phyloP scores from a whole-genome alignment of 441 rosid genomes.

The Eruca vesicaria region DNA sequence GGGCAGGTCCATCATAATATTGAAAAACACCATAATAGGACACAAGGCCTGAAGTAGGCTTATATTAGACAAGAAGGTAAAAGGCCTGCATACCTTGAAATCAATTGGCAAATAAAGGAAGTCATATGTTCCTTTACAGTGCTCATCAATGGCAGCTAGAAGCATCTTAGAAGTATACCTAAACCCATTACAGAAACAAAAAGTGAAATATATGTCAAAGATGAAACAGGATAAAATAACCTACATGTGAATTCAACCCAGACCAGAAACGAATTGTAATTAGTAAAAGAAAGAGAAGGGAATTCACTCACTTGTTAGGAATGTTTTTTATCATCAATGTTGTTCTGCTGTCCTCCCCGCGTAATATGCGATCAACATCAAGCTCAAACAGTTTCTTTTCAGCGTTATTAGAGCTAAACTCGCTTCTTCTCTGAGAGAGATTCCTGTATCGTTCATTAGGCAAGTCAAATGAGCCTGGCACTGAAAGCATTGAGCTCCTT shows the following conservation, averaged over 20 bases:
- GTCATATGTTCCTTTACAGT: constrained; percentile 64
- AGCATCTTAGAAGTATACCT: constrained; percentile 82
- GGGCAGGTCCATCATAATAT: neutral
- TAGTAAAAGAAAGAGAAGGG: neutral
- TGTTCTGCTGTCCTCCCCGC: constrained; percentile 61
- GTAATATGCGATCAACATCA: constrained; percentile 53
- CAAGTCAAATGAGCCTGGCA: constrained; percentile 50
- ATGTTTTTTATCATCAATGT: constrained; percentile 71
- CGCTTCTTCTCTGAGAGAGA: constrained; percentile 55
- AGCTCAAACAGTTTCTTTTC: constrained; percentile 63
- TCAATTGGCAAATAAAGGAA: constrained; percentile 71
- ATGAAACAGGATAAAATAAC: constrained; percentile 1
- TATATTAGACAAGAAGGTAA: neutral
- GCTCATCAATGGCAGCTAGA: constrained; percentile 66
- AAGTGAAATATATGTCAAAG: neutral
- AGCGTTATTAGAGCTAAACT: constrained; percentile 44
- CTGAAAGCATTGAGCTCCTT: constrained; percentile 51
- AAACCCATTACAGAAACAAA: constrained; percentile 4
- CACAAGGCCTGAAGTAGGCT: neutral
- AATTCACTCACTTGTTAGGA: constrained; percentile 56
- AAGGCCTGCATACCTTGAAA: constrained; percentile 48
- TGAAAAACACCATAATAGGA: neutral
- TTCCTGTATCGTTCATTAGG: constrained; percentile 55
- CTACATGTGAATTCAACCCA: neutral
- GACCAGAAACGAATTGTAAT: neutral